Conservation (phyloP, 345 rosid genomes). For the Punica granatum region DNA sequence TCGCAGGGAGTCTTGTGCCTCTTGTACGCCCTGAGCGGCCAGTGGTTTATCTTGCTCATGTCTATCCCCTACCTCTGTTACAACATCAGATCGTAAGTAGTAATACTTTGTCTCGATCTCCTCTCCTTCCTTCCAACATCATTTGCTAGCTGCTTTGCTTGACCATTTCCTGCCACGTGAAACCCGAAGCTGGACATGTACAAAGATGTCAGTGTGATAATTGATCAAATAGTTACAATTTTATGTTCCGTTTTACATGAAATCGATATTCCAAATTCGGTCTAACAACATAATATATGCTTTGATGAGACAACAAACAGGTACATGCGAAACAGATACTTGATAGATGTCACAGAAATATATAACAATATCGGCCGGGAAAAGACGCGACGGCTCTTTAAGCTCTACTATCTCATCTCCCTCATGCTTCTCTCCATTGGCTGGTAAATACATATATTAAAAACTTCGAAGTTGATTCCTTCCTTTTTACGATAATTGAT, state of each 20-base stretch:
- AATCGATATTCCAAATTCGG: no score
- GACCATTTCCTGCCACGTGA: no score
- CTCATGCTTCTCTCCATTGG: conserved; percentile 29
- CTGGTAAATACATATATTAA: conserved; percentile 21
- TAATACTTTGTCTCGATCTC: neutral
- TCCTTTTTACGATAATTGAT: no score
- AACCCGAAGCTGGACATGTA: no score
- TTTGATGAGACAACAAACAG: no score
- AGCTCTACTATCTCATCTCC: conserved; percentile 34
- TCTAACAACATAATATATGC: neutral
- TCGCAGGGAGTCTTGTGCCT: conserved; percentile 28
- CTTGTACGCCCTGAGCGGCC: conserved; percentile 27
- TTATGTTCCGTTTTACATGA: no score
- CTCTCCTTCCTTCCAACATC: no score
- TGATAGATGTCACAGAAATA: conserved; percentile 50
- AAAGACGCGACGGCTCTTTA: conserved; percentile 43
- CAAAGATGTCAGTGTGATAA: no score
- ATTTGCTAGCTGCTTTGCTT: no score
- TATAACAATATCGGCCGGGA: conserved; percentile 41
- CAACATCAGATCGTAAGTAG: conserved; percentile 31
- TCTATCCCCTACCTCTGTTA: conserved; percentile 32
- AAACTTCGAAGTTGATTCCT: no score
- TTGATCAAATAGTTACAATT: no score
- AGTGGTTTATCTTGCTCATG: conserved; percentile 32
- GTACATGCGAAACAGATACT: conserved; percentile 27